Base-by-base conservation (phyloP, 352 stramenopile genomes). In the Phytophthora europaea region DNA sequence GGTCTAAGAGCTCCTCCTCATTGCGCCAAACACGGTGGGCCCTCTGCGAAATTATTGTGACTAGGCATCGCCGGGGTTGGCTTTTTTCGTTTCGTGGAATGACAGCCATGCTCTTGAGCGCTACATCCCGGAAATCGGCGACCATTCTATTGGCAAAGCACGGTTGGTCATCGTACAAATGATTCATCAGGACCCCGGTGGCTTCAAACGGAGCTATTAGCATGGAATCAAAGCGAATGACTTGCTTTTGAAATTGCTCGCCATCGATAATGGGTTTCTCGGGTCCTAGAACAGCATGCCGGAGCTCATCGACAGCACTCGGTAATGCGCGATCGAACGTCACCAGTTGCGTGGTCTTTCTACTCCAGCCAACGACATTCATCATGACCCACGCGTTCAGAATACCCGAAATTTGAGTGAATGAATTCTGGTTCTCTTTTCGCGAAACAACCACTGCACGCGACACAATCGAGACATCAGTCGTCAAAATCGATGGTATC, bases 11-110 rank as follows among this genome's bases (percentile, higher is more conserved):
- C 47, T 82, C 76, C 56, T 75, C 66, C 36, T 88, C 83, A 58
- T 88, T 90, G 0, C 65, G 58, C 83, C 83, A 90, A 18, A 86
- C 72, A 51, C 83, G 81, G 50, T 80, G 67, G 7, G 86, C 34
- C n/a, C 79, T 59, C 16, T 77, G 74, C 23, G 79, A 78, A 47
- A 90, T 83, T 36, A 90, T 63, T 8, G 80, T 90, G 31, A 89
- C 58, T 15, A 72, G 22, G 20, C 62, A 76, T 18, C 47, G 45
- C 20, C 34, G 28, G 2, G 38, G 23, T 7, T 57, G 20, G 20
- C 10, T 22, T 23, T 67, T 61, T 2, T 48, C 10, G 56, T 61
- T 2, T 26, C 57, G 50, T 13, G 26, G 22, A 33, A 13, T 38
- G 51, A 71, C 47, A 1, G 16, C n/a, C 36, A 86, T 72, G 13